phyloP scores from a whole-genome alignment of 1,284 basidiomycete species.

The Boletus nobilissimus region DNA sequence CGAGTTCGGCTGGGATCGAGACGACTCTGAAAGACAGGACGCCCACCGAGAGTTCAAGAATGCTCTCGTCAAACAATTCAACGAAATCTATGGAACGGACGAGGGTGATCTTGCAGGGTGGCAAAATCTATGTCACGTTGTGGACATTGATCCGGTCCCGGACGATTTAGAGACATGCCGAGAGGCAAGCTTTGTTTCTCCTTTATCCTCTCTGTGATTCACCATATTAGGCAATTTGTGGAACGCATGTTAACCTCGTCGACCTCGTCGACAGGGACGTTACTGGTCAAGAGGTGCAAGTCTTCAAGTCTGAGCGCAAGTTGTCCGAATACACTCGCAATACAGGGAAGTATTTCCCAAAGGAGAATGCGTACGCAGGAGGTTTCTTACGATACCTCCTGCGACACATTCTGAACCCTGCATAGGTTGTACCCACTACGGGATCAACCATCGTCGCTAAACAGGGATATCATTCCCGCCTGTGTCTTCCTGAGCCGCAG shows the following conservation, averaged over 20 bases:
- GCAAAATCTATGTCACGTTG: constrained; percentile 25
- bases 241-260: constrained; percentile 30
- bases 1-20: constrained; percentile 13
- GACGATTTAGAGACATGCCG: constrained; percentile 18
- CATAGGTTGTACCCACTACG: not conserved
- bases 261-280: constrained; percentile 32
- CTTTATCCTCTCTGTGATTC: not conserved
- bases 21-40: not conserved
- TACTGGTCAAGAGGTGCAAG: not conserved
- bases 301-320: constrained; percentile 26
- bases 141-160: constrained; percentile 25
- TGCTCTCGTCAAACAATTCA: constrained; percentile 32
- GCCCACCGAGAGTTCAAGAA: constrained; percentile 29
- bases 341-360: constrained; percentile 33
- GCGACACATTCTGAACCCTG: constrained; percentile 32
- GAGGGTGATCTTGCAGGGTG: constrained; percentile 11
- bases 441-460: not conserved
- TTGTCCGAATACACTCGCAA: constrained; percentile 25
- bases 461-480: not conserved
- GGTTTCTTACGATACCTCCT: constrained; percentile 33
- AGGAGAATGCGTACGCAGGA: constrained; percentile 35
- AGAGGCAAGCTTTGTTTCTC: constrained; percentile 18
- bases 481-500: not conserved
- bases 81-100: constrained; percentile 30
- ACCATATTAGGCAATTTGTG: constrained; percentile 16